Base-by-base conservation (phyloP, 2,329 filamentous ascomycete genomes). In the Sporothrix protearum region DNA sequence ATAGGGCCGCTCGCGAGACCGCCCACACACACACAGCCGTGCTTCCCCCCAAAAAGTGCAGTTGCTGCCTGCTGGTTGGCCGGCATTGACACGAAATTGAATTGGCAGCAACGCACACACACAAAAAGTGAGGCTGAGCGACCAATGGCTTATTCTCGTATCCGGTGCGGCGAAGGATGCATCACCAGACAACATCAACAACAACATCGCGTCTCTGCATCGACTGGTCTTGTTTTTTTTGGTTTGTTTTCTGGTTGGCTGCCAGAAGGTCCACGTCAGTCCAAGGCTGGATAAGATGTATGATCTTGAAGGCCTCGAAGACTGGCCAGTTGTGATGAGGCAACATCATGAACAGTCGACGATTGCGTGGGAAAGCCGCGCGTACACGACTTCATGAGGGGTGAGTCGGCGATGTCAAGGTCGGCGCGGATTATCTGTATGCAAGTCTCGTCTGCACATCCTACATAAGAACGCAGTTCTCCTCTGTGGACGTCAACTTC, bases 121-220 rank as follows among this genome's bases (percentile, higher is more conserved):
- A 33, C n/a, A 59, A 53, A 53, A 59, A 33, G 16, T 59, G 55
- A 59, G 55, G 55, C 55, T 59, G 55, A n/a, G 30, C 55, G 55
- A 25, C 28, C 30, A 28, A 25, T 30, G 12, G 28, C 55, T 9
- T 28, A 9, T n/a, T 53, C 22, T 53, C 45, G n/a, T n/a, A 47
- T 36, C 33, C 33, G 16, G 12, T 22, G 51, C 51, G 51, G 51
- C 6, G 51, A 53, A 53, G 22, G n/a, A n/a, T n/a, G n/a, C n/a
- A n/a, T n/a, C n/a, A n/a, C n/a, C n/a, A n/a, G n/a, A n/a, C n/a
- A n/a, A n/a, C n/a, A n/a, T n/a, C n/a, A n/a, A n/a, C 51, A 14
- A 12, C 51, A 53, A 53, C 51, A 53, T 5, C 19, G 19, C 45
- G 19, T n/a, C 47, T 49, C 47, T 39, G n/a, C 16, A n/a, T 49